Percentiles rank a stretch among this genome's conserved stretches.
These are phyloP conservation scores for Chrysosphaeria jannelii DNA, from an alignment of 2,329 filamentous ascomycete genomes.

Conservation along the genomic window DNA sequence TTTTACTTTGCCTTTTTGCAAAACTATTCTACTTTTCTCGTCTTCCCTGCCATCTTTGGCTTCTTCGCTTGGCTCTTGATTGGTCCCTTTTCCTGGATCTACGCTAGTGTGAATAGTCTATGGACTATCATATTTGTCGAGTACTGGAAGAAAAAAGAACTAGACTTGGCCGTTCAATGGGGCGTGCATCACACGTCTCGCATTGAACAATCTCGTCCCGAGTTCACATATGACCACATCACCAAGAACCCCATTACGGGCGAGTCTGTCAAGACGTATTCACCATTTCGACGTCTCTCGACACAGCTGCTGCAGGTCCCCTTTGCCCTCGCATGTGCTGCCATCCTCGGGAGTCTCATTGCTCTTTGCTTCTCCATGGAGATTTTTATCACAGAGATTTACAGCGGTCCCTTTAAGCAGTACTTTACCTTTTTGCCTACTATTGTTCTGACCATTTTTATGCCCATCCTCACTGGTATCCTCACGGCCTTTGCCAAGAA, in stretches of 20 bases:
- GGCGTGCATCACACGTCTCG: slow-evolving; percentile 34
- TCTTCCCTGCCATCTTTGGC: slow-evolving; percentile 38
- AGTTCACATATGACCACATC: slow-evolving; percentile 56
- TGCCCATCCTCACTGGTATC: slow-evolving; percentile 48
- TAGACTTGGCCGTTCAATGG: slow-evolving; percentile 43
- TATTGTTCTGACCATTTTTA: slow-evolving; percentile 49
- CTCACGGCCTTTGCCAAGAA: slow-evolving; percentile 48
- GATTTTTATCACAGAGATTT: slow-evolving; percentile 85
- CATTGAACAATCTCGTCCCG: slow-evolving; percentile 32
- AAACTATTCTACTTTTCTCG: slow-evolving; percentile 39
- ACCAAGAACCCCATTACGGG: slow-evolving; percentile 55
- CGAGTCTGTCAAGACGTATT: slow-evolving; percentile 46
- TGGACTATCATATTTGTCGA: slow-evolving; percentile 51
- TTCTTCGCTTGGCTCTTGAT: slow-evolving; percentile 36
- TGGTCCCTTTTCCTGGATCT: slow-evolving; percentile 38
- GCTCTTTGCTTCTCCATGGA: slow-evolving; percentile 72
- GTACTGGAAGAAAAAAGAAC: slow-evolving; percentile 51
- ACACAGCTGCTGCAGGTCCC: slow-evolving; percentile 59
- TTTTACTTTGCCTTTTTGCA: slow-evolving; percentile 70
- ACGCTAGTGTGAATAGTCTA: slow-evolving; percentile 32
- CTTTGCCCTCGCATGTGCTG: slow-evolving; percentile 45
- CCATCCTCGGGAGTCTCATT: slow-evolving; percentile 54
- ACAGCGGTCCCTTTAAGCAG: slow-evolving; percentile 62
- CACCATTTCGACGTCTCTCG: slow-evolving; percentile 40
- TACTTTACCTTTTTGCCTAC: slow-evolving; percentile 77